These are phyloP conservation scores for Rhodotorula kratochvilovae DNA, from an alignment of 768 basidiomycete species.

Conservation along the genomic window DNA sequence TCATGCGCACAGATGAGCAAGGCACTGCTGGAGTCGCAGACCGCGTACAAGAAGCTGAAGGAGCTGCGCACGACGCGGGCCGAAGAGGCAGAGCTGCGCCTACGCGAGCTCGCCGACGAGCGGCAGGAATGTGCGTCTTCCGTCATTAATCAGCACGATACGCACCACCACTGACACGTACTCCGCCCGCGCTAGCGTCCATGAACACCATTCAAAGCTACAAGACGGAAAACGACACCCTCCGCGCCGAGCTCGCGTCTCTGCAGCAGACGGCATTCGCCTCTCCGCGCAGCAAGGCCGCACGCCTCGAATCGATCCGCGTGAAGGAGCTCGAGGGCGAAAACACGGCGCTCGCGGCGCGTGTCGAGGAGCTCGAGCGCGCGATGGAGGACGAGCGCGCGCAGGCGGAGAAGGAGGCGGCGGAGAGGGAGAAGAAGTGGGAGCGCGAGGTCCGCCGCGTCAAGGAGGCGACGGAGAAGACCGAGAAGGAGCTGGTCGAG, in stretches of 20 bases:
- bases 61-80: conserved; percentile 29
- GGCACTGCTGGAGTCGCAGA: not conserved
- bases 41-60: conserved; percentile 3
- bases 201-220: conserved; percentile 20
- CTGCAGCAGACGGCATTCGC: conserved; percentile 5
- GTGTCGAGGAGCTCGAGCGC: conserved; percentile 16
- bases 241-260: conserved; percentile 10
- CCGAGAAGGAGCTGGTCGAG: not conserved
- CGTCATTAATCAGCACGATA: not conserved
- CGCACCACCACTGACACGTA: not conserved
- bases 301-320: not conserved
- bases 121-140: conserved; percentile 12
- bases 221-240: conserved; percentile 29
- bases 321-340: conserved; percentile 20
- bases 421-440: conserved; percentile 8
- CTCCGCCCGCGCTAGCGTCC: not conserved
- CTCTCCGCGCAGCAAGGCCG: conserved; percentile 16
- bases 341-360: not conserved
- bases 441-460: conserved; percentile 4
- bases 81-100: conserved; percentile 23
- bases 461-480: conserved; percentile 2
- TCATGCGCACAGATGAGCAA: conserved; percentile 5
- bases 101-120: conserved; percentile 26
- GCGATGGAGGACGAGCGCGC: not conserved
- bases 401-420: not conserved